Conservation (phyloP, 2,329 filamentous ascomycete genomes). For the Talaromyces sp. region DNA sequence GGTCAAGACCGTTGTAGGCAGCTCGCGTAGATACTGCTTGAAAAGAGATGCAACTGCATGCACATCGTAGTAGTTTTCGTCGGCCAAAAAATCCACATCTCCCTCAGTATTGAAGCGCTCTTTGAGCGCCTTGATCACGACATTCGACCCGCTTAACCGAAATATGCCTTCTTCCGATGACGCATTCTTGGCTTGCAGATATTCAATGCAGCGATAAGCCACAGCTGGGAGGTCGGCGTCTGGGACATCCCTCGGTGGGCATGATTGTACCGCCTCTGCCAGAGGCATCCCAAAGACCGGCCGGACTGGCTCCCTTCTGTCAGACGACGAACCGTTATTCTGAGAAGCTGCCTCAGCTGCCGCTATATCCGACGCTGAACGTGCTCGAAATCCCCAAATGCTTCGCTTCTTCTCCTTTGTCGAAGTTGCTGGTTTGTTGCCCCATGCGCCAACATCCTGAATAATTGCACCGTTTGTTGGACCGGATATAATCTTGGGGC, state of each 20-base stretch:
- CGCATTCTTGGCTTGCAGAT: conserved; percentile 77
- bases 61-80: conserved; percentile 82
- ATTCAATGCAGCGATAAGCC: conserved; percentile 92
- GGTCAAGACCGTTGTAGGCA: conserved; percentile 87
- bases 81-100: conserved; percentile 78
- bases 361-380: conserved; percentile 63
- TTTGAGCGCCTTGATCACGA: conserved; percentile 83
- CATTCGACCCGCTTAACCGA: conserved; percentile 91
- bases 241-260: conserved; percentile 61
- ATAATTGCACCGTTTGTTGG: conserved; percentile 82
- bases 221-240: conserved; percentile 80
- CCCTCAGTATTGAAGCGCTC: conserved; percentile 92
- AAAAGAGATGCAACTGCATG: conserved; percentile 91
- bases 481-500: conserved; percentile 64
- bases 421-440: conserved; percentile 60
- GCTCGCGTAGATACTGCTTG: conserved; percentile 87
- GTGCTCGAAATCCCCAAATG: conserved; percentile 61
- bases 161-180: conserved; percentile 91
- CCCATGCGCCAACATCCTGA: conserved; percentile 77
- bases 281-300: conserved; percentile 82
- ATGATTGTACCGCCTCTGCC: conserved; percentile 78
- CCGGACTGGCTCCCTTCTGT: conserved; percentile 52
- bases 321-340: conserved; percentile 44
- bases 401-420: conserved; percentile 79
- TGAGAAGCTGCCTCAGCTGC: conserved; percentile 41